phyloP scores from a whole-genome alignment of 352 stramenopile genomes.

The Phytopythium delawarense region DNA sequence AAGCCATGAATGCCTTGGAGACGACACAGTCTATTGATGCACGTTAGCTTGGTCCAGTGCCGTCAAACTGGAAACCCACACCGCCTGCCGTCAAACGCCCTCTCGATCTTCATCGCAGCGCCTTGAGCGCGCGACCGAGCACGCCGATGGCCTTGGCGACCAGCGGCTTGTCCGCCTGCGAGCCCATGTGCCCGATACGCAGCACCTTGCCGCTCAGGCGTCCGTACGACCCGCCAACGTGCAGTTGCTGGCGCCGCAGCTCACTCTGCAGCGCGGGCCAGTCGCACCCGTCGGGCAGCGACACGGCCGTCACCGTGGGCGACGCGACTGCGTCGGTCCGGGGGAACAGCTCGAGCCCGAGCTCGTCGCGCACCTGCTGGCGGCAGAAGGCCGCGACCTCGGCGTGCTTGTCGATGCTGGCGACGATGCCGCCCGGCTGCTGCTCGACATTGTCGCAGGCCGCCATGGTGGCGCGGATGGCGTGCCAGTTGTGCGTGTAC shows the following conservation, averaged over 20 bases:
- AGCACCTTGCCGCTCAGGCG: constrained; percentile 39
- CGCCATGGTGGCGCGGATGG: constrained; percentile 33
- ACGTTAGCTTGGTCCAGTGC: too few species aligned
- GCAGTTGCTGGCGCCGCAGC: constrained; percentile 29
- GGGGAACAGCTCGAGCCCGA: constrained; percentile 34
- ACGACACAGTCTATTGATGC: too few species aligned
- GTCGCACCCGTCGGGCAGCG: constrained; percentile 25
- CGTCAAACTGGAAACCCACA: too few species aligned
- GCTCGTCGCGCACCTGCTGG: constrained; percentile 19
- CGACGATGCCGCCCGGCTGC: constrained; percentile 25
- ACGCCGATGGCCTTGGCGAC: constrained; percentile 30
- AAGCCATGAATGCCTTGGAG: background rate
- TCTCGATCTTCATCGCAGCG: constrained; percentile 15
- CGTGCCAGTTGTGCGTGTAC: constrained; percentile 61
- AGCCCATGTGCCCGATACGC: constrained; percentile 53
- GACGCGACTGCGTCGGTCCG: constrained; percentile 22
- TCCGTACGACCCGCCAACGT: constrained; percentile 42
- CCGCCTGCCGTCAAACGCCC: too few species aligned
- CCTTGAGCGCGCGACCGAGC: constrained; percentile 24
- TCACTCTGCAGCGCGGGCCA: constrained; percentile 30
- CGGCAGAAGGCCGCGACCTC: constrained; percentile 34
- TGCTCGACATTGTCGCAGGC: constrained; percentile 32
- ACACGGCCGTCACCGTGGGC: constrained; percentile 45
- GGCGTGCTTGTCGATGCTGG: constrained; percentile 21
- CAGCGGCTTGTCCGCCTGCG: constrained; percentile 32